These are phyloP conservation scores for Raddia distichophylla DNA, from an alignment of 176 grass and related monocot species.

Conservation along the genomic window DNA sequence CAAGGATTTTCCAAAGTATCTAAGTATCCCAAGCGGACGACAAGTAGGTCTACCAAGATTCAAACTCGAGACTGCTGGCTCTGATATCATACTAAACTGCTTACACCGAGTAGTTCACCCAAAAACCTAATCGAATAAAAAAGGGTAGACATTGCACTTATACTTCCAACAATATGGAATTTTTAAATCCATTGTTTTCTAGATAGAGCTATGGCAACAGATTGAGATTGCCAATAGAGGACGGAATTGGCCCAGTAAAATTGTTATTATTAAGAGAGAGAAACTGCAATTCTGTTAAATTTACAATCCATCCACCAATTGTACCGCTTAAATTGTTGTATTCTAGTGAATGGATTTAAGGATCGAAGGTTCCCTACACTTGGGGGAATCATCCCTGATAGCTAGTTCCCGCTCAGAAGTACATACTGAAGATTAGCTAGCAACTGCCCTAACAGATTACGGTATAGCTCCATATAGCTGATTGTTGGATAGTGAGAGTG, in stretches of 20 bases:
- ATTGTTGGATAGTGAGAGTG: neutral
- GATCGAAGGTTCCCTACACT: slow-evolving; percentile 27
- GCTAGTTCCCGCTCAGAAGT: neutral
- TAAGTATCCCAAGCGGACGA: no score
- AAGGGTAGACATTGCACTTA: no score
- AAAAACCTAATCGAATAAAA: no score
- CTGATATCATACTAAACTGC: no score
- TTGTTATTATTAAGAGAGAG: slow-evolving; percentile 16
- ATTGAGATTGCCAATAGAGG: slow-evolving; percentile 34
- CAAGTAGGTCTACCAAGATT: no score
- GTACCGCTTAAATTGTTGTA: neutral
- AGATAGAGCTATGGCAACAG: slow-evolving; percentile 24
- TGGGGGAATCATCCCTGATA: slow-evolving; percentile 20
- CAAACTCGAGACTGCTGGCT: no score
- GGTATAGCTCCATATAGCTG: neutral
- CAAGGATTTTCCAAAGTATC: no score
- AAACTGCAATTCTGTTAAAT: neutral
- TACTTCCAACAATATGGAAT: neutral
- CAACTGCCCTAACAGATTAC: slow-evolving; percentile 11
- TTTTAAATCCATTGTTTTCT: slow-evolving; percentile 23
- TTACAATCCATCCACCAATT: slow-evolving; percentile 35
- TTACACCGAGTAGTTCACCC: no score
- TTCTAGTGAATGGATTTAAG: neutral
- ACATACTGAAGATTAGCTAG: neutral
- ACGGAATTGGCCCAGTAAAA: slow-evolving; percentile 38